A percentile compares a stretch with the other conserved stretches of the same genome.
Evolutionary conservation across 371 early-diverging fungal species (phyloP).

Genomic region (Rhizopus sp.): DNA sequence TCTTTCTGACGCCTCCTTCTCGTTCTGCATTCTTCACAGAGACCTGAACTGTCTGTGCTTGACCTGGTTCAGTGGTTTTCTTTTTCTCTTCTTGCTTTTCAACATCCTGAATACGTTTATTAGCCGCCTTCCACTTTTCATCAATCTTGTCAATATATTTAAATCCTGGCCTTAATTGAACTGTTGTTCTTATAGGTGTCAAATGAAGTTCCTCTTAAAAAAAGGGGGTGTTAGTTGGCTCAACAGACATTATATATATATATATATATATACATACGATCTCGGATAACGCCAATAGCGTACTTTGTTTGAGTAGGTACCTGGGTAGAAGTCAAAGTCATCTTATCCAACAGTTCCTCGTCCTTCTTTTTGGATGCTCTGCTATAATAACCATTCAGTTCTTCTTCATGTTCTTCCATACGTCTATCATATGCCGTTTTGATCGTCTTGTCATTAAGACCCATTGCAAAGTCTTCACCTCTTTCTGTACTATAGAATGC

Average conservation of each 20-base stretch:
- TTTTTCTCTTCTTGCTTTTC: conserved; percentile 64
- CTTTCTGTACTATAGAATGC: conserved; percentile 73
- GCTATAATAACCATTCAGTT: conserved; percentile 24
- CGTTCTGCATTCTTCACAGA: conserved; percentile 59
- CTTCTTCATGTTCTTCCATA: conserved; percentile 55
- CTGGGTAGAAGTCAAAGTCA: conserved; percentile 75
- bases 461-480: conserved; percentile 80
- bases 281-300: conserved; percentile 74
- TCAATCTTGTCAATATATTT: conserved; percentile 87
- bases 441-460: conserved; percentile 72
- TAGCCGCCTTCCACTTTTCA: conserved; percentile 81
- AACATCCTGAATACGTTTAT: conserved; percentile 64
- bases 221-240: neutral
- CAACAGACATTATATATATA: neutral
- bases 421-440: conserved; percentile 68
- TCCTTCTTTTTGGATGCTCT: conserved; percentile 33
- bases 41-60: conserved; percentile 65
- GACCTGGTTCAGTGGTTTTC: conserved; percentile 42
- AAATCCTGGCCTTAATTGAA: conserved; percentile 85
- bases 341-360: conserved; percentile 69
- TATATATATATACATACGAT: conserved; percentile 55
- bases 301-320: conserved; percentile 81
- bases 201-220: conserved; percentile 78
- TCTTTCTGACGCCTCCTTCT: conserved; percentile 51
- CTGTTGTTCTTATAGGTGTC: conserved; percentile 69